Base-by-base conservation (phyloP, 768 basidiomycete species). In the Hypholoma fasciculare region DNA sequence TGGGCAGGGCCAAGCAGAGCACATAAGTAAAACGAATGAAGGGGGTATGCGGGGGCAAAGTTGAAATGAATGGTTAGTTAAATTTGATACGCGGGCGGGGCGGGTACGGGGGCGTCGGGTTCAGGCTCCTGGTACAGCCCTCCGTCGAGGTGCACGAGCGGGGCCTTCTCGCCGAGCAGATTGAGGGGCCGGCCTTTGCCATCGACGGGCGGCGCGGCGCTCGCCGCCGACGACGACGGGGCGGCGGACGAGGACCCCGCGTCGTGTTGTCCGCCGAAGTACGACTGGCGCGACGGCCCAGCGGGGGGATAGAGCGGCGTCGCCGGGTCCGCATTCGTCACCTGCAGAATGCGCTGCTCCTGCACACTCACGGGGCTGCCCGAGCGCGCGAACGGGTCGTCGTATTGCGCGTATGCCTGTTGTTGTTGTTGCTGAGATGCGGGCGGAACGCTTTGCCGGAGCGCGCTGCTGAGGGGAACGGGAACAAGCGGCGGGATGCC, bases 361-460 rank as follows among this genome's bases (percentile, higher is more conserved):
- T 74, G 73, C 55, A 77, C 59, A 59, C 74, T 77, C 57, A 73
- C 71, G n/a, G 78, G 78, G 57, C 76, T 80, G 6, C 77, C 78
- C 0, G 73, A 60, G 16, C 78, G 75, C 19, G 64, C 57, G 50
- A 62, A 63, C 3, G 64, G 66, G 57, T 61, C 71, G 53, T 61
- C 63, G 42, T 63, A 60, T 20, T 56, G 65, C 57, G 61, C 65
- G 50, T 54, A 47, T 13, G 52, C 13, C 40, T 63, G 59, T 53
- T 46, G 59, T 40, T 63, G 56, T 61, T 52, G 61, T 63, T 62
- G 46, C 61, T 56, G 30, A 46, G 16, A 52, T 42, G 11, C 26
- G 19, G n/a, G 12, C 17, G 19, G 14, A 26, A 26, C 38, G 48
- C 17, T 17, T 44, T 49, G 16, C 27, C 7, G 30, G 13, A 12